Evolutionary conservation across 139 green algal genomes (phyloP).

Genomic region (Chlamydomonas sp.): DNA sequence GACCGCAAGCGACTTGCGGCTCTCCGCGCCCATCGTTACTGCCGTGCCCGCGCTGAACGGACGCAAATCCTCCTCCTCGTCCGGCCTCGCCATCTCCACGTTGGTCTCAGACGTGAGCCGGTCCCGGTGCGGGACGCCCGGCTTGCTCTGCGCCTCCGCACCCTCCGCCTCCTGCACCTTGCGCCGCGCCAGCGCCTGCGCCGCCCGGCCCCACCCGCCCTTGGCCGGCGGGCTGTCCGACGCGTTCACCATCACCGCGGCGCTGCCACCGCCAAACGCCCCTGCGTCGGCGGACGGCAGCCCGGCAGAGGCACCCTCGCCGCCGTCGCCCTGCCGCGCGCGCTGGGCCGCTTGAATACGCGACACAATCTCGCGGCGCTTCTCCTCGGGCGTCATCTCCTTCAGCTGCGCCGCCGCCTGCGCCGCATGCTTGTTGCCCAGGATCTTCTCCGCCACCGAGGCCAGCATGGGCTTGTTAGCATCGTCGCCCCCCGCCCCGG

Average conservation of each 20-base stretch:
- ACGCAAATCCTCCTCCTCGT: slow-evolving; percentile 23
- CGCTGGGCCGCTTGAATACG: slow-evolving; percentile 21
- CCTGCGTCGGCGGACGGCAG: slow-evolving; percentile 13
- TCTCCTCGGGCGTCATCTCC: slow-evolving; percentile 34
- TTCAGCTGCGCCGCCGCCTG: slow-evolving; percentile 10
- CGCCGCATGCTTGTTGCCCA: slow-evolving; percentile 10
- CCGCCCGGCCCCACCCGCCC: too few species aligned
- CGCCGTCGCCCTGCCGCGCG: background rate
- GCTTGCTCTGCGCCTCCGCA: background rate
- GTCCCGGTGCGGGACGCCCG: background rate
- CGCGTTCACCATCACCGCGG: slow-evolving; percentile 17
- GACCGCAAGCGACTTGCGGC: slow-evolving; percentile 7
- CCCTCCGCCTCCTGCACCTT: background rate
- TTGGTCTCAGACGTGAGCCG: background rate
- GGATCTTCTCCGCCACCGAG: slow-evolving; percentile 37
- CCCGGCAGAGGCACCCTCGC: background rate
- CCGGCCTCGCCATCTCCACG: background rate
- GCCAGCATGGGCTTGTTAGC: slow-evolving; percentile 14
- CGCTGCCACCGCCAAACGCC: background rate
- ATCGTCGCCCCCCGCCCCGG: background rate
- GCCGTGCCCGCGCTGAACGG: slow-evolving; percentile 19
- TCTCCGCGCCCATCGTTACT: background rate
- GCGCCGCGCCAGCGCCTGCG: background rate
- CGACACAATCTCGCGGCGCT: slow-evolving; percentile 29
- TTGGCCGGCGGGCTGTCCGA: background rate